These are phyloP conservation scores for Taxillus chinensis DNA, from an alignment of 164 flowering plant species.

Conservation along the genomic window DNA sequence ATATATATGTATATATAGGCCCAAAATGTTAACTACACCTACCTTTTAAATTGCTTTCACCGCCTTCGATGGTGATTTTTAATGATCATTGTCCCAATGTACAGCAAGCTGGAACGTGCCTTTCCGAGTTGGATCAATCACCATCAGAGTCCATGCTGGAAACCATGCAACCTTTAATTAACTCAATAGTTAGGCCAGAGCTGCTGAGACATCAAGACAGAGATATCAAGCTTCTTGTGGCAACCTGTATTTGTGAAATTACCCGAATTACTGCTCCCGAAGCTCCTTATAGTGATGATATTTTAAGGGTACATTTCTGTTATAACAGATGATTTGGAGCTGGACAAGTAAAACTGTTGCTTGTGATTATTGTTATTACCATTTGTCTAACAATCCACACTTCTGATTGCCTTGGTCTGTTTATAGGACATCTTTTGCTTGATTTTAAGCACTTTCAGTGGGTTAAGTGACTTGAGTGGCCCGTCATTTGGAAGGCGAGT, in stretches of 20 bases:
- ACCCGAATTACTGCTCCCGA: constrained; percentile 96
- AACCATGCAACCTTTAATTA: constrained; percentile 64
- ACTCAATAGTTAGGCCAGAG: constrained; percentile 73
- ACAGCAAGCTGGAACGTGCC: constrained; percentile 75
- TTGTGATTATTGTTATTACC: no score
- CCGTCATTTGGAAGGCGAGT: constrained; percentile 91
- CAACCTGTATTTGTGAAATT: constrained; percentile 85
- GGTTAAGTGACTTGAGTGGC: constrained; percentile 61
- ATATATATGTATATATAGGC: not conserved
- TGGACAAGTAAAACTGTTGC: no score
- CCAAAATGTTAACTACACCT: no score
- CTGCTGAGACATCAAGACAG: constrained; percentile 78
- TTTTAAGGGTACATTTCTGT: constrained; percentile 52
- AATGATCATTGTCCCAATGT: constrained; percentile 9
- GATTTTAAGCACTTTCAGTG: constrained; percentile 75
- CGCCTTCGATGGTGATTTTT: not conserved
- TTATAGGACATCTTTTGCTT: constrained; percentile 79
- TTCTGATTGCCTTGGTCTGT: constrained; percentile 5
- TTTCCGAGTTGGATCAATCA: constrained; percentile 81
- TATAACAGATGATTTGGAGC: not conserved
- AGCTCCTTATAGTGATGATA: constrained; percentile 88
- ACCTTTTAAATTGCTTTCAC: no score
- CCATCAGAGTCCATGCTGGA: constrained; percentile 56
- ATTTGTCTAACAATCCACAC: no score
- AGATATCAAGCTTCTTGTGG: constrained; percentile 86